Conservation (phyloP, 2,329 filamentous ascomycete species). For the Ophiosphaerella narmari region DNA sequence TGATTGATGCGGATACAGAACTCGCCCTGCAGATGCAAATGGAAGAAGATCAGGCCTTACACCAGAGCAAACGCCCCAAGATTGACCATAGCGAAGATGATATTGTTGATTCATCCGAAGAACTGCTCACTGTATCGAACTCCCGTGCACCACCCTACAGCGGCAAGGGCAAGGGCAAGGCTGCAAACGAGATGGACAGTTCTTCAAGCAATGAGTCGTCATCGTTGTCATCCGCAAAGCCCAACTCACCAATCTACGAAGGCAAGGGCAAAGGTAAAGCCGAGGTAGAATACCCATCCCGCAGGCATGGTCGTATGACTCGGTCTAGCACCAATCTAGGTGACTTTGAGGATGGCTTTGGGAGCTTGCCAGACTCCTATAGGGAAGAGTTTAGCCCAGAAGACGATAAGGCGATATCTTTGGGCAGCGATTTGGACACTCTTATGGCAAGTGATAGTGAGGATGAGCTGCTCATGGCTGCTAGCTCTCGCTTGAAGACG, state of each 20-base stretch:
- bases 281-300: slow-evolving; percentile 16
- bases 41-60: slow-evolving; percentile 55
- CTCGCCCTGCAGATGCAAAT: slow-evolving; percentile 63
- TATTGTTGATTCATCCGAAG: slow-evolving; percentile 29
- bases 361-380: slow-evolving; percentile 28
- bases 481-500: slow-evolving; percentile 23
- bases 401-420: slow-evolving; percentile 18
- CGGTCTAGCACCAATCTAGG: slow-evolving; percentile 25
- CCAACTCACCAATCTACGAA: slow-evolving; percentile 16
- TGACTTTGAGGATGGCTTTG: slow-evolving; percentile 21
- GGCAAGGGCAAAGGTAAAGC: slow-evolving; percentile 34
- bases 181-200: neutral
- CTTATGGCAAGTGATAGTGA: slow-evolving; percentile 31
- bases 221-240: too few relatives aligned
- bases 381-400: slow-evolving; percentile 35
- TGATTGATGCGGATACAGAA: slow-evolving; percentile 54
- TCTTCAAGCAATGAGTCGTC: too few relatives aligned
- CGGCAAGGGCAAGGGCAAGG: slow-evolving; percentile 27
- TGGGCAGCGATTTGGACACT: slow-evolving; percentile 21
- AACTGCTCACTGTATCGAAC: slow-evolving; percentile 10
- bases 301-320: slow-evolving; percentile 20
- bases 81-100: slow-evolving; percentile 31
- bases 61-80: slow-evolving; percentile 46
- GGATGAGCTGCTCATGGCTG: slow-evolving; percentile 30
- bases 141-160: slow-evolving; percentile 12